phyloP scores from a whole-genome alignment of 164 flowering plant species.

The Cinnamomum chago region DNA sequence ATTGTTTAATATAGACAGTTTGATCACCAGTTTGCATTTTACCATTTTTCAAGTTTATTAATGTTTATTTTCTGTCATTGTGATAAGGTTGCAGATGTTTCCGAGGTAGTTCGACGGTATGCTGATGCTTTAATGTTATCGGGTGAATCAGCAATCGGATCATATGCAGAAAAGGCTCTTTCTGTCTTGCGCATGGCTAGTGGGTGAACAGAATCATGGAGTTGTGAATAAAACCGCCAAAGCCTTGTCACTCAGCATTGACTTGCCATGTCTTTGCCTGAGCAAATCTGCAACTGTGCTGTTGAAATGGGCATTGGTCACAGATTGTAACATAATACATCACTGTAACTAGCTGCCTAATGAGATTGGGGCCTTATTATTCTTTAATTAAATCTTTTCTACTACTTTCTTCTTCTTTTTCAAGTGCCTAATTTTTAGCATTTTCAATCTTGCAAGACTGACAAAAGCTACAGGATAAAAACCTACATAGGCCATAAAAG shows the following conservation, averaged over 20 bases:
- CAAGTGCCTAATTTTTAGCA: too few relatives aligned
- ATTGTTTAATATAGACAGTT: too few relatives aligned
- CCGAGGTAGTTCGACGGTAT: slow-evolving; percentile 80
- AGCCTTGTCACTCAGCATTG: slow-evolving; percentile 27
- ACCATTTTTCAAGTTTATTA: not conserved
- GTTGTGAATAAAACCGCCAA: slow-evolving; percentile 57
- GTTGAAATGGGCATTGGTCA: slow-evolving; percentile 63
- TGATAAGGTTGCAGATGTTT: slow-evolving; percentile 79
- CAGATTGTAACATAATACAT: too few relatives aligned
- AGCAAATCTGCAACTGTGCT: slow-evolving; percentile 72
- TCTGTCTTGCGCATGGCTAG: slow-evolving; percentile 60
- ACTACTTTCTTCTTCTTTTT: too few relatives aligned
- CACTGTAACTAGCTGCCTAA: too few relatives aligned
- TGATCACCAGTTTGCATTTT: too few relatives aligned
- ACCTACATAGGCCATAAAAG: too few relatives aligned
- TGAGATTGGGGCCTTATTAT: too few relatives aligned
- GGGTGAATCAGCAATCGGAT: slow-evolving; percentile 89
- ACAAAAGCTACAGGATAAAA: too few relatives aligned
- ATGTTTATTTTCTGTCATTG: slow-evolving; percentile 10
- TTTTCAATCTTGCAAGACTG: too few relatives aligned
- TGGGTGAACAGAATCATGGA: slow-evolving; percentile 59
- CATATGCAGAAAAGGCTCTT: slow-evolving; percentile 63
- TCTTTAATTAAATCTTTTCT: too few relatives aligned
- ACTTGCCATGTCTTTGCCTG: slow-evolving; percentile 54
- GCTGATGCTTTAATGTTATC: slow-evolving; percentile 94